phyloP scores from a whole-genome alignment of 192 early-diverging fungal genomes.

The Coemansia sp. region DNA sequence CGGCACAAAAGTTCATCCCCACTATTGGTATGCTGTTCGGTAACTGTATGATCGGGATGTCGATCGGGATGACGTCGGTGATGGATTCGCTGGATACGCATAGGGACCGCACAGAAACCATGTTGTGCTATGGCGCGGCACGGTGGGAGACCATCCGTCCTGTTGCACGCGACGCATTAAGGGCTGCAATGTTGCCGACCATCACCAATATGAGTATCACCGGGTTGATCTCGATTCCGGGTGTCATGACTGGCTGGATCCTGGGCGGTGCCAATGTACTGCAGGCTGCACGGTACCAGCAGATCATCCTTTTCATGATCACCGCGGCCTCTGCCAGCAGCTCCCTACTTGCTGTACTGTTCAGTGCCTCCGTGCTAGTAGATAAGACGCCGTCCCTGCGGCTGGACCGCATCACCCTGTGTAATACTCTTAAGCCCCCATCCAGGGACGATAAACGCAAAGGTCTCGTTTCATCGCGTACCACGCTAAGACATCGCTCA shows the following conservation, averaged over 20 bases:
- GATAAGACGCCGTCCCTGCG: slow-evolving; percentile 32
- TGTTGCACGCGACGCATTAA: slow-evolving; percentile 68
- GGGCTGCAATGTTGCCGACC: slow-evolving; percentile 74
- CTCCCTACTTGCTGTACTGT: slow-evolving; percentile 52
- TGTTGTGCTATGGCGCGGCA: slow-evolving; percentile 72
- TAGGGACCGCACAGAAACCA: slow-evolving; percentile 56
- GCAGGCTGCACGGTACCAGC: slow-evolving; percentile 79
- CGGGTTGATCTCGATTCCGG: slow-evolving; percentile 85
- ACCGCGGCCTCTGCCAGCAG: slow-evolving; percentile 69
- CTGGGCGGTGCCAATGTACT: slow-evolving; percentile 79
- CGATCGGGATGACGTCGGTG: slow-evolving; percentile 63
- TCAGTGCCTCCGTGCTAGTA: slow-evolving; percentile 40
- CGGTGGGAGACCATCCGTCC: slow-evolving; percentile 81
- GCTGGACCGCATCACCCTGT: slow-evolving; percentile 18
- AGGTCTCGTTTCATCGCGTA: neutral
- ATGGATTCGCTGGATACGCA: slow-evolving; percentile 62
- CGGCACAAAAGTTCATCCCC: slow-evolving; percentile 80
- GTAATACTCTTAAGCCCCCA: neutral
- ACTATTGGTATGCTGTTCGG: slow-evolving; percentile 88
- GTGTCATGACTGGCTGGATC: slow-evolving; percentile 86
- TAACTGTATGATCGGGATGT: slow-evolving; percentile 72
- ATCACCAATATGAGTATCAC: slow-evolving; percentile 81
- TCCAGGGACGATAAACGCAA: neutral
- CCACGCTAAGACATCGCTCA: slow-evolving; percentile 11
- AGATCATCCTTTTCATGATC: slow-evolving; percentile 88